Conservation (phyloP, 108 stramenopile genomes). For the Fistulifera solaris region DNA sequence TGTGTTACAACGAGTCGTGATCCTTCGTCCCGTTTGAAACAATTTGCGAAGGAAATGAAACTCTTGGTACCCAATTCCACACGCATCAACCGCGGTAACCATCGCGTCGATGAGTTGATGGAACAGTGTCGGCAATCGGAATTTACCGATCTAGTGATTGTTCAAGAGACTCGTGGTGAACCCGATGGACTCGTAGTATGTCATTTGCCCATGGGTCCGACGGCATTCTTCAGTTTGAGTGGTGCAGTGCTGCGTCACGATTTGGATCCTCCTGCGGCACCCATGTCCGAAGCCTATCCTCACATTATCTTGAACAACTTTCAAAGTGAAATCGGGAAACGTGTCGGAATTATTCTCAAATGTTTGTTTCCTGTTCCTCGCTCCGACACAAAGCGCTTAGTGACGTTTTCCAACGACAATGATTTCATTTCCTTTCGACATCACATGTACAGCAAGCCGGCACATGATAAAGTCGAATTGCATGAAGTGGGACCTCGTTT, state of each 20-base stretch:
- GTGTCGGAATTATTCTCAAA: conserved; percentile 90
- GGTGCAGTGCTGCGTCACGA: conserved; percentile 94
- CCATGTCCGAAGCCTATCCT: conserved; percentile 94
- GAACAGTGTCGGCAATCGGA: conserved; percentile 81
- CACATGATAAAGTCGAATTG: conserved; percentile 76
- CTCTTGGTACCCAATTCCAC: conserved; percentile 92
- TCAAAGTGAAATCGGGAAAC: conserved; percentile 68
- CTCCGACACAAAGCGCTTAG: conserved; percentile 79
- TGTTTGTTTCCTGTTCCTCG: conserved; percentile 94
- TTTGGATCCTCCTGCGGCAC: conserved; percentile 87
- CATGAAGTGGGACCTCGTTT: conserved; percentile 98
- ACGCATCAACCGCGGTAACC: conserved; percentile 91
- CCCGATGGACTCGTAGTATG: conserved; percentile 97
- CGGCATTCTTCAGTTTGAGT: conserved; percentile 89
- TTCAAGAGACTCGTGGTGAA: conserved; percentile 98
- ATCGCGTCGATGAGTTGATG: conserved; percentile 88
- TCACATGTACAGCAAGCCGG: conserved; percentile 88
- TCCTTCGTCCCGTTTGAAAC: conserved; percentile 88
- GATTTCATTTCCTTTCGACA: conserved; percentile 98
- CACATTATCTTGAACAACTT: conserved; percentile 91
- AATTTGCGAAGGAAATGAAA: conserved; percentile 98
- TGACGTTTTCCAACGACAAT: conserved; percentile 91
- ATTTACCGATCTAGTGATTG: conserved; percentile 94
- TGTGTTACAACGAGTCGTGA: conserved; percentile 96
- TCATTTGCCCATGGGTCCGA: conserved; percentile 97